Evolutionary conservation across 345 rosid genomes (phyloP).

Genomic region (Odontarrhena argentea): DNA sequence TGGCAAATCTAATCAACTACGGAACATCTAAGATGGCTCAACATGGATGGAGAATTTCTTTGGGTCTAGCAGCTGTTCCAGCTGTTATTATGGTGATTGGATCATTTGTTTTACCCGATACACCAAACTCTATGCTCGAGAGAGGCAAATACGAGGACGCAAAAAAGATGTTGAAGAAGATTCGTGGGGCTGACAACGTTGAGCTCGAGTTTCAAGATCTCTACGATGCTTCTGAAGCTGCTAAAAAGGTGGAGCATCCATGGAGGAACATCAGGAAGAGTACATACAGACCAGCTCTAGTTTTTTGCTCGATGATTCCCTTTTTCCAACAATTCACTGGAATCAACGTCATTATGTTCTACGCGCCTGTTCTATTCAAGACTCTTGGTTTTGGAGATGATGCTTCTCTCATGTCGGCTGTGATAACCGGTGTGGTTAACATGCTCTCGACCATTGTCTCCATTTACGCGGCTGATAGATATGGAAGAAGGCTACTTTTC

Average conservation of each 20-base stretch:
- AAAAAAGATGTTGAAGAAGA: slow-evolving; percentile 31
- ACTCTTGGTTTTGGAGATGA: slow-evolving; percentile 51
- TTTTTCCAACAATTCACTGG: slow-evolving; percentile 57
- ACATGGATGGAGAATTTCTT: slow-evolving; percentile 43
- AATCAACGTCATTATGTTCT: slow-evolving; percentile 54
- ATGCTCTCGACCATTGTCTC: slow-evolving; percentile 43
- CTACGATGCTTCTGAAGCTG: slow-evolving; percentile 33
- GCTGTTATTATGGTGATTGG: slow-evolving; percentile 41
- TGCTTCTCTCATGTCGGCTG: slow-evolving; percentile 46
- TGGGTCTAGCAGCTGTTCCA: slow-evolving; percentile 46
- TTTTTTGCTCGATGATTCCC: slow-evolving; percentile 38
- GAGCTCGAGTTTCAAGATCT: slow-evolving; percentile 45
- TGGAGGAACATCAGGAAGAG: slow-evolving; percentile 40
- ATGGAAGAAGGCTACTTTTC: slow-evolving; percentile 51
- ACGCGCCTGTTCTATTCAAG: slow-evolving; percentile 55
- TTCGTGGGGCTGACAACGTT: slow-evolving; percentile 41
- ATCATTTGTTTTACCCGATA: slow-evolving; percentile 40
- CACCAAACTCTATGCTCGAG: slow-evolving; percentile 47
- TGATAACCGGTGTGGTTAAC: slow-evolving; percentile 46
- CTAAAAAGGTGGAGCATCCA: slow-evolving; percentile 42
- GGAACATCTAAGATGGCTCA: slow-evolving; percentile 28
- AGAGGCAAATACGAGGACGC: slow-evolving; percentile 40
- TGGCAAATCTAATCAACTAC: slow-evolving; percentile 55
- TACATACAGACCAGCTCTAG: slow-evolving; percentile 42
- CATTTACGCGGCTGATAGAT: slow-evolving; percentile 40